Evolutionary conservation across 768 basidiomycete species (phyloP).

Genomic region (Trametes cingulata): DNA sequence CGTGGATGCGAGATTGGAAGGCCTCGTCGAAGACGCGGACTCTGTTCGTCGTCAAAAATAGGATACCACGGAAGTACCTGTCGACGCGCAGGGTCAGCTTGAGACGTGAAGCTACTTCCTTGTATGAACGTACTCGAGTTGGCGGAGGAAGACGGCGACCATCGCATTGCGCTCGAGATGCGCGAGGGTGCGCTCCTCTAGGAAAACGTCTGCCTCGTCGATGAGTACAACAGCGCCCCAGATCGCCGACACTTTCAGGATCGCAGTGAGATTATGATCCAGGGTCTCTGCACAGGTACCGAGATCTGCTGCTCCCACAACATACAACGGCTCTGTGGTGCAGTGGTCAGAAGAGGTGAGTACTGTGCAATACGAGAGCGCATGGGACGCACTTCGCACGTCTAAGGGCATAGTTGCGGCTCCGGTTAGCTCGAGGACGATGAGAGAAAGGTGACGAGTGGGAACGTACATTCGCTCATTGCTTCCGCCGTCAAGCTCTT

Average conservation of each 20-base stretch:
- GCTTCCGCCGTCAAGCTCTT: slow-evolving; percentile 32
- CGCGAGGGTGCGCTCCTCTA: slow-evolving; percentile 64
- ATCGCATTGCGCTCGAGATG: slow-evolving; percentile 67
- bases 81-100: slow-evolving; percentile 22
- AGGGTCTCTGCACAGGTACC: slow-evolving; percentile 32
- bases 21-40: slow-evolving; percentile 63
- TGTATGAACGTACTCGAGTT: slow-evolving; percentile 14
- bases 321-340: slow-evolving; percentile 29
- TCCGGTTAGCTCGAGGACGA: not conserved
- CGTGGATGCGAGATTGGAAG: slow-evolving; percentile 66
- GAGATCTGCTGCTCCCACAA: slow-evolving; percentile 35
- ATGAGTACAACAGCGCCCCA: slow-evolving; percentile 38
- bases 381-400: slow-evolving; percentile 23
- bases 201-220: slow-evolving; percentile 63
- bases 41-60: slow-evolving; percentile 42
- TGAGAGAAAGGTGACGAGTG: not conserved
- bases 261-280: slow-evolving; percentile 30
- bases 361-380: too few relatives aligned
- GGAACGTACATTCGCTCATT: slow-evolving; percentile 22
- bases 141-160: slow-evolving; percentile 55
- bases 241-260: slow-evolving; percentile 34
- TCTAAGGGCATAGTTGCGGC: slow-evolving; percentile 9
- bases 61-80: slow-evolving; percentile 36
- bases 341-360: not conserved
- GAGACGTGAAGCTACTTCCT: not conserved